A percentile compares a stretch with the other conserved stretches of the same genome.
Evolutionary conservation across 805 yeast species (phyloP).

Genomic region (Wickerhamiella vanderwaltii): DNA sequence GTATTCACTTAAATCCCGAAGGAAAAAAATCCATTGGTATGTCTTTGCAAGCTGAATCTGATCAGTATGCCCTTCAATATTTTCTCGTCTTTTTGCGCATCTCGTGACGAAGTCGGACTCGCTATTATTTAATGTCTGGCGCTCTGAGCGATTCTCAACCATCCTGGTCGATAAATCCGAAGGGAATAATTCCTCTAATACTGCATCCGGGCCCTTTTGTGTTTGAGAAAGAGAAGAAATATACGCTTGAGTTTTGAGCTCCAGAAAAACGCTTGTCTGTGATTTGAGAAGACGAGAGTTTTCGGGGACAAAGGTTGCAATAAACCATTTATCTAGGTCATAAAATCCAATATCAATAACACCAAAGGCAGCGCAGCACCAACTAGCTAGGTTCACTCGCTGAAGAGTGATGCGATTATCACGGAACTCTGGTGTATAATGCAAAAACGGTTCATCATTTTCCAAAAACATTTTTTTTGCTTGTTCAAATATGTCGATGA

Average conservation of each 20-base stretch:
- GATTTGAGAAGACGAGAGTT: slow-evolving; percentile 56
- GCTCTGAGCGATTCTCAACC: slow-evolving; percentile 19
- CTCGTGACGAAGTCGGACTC: slow-evolving; percentile 69
- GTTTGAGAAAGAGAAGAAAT: slow-evolving; percentile 66
- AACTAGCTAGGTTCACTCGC: slow-evolving; percentile 79
- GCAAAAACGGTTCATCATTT: slow-evolving; percentile 18
- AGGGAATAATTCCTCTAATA: slow-evolving; percentile 69
- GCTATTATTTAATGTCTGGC: slow-evolving; percentile 45
- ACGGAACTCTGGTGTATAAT: slow-evolving; percentile 18
- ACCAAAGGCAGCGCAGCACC: slow-evolving; percentile 76
- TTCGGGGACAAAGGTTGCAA: slow-evolving; percentile 77
- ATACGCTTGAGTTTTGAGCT: slow-evolving; percentile 89
- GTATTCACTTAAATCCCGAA: slow-evolving; percentile 68
- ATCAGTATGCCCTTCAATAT: slow-evolving; percentile 35
- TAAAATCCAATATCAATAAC: slow-evolving; percentile 77
- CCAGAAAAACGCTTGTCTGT: slow-evolving; percentile 69
- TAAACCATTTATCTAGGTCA: slow-evolving; percentile 69
- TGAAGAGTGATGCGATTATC: slow-evolving; percentile 39
- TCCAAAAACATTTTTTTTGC: slow-evolving; percentile 48
- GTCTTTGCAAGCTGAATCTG: slow-evolving; percentile 48
- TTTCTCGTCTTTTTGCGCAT: slow-evolving; percentile 58
- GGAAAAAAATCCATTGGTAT: slow-evolving; percentile 77
- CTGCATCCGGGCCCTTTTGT: slow-evolving; percentile 48
- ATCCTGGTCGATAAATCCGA: slow-evolving; percentile 38
- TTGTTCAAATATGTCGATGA: slow-evolving; percentile 67